Conservation (phyloP, 2,329 filamentous ascomycete genomes). For the Fusarium sp. region DNA sequence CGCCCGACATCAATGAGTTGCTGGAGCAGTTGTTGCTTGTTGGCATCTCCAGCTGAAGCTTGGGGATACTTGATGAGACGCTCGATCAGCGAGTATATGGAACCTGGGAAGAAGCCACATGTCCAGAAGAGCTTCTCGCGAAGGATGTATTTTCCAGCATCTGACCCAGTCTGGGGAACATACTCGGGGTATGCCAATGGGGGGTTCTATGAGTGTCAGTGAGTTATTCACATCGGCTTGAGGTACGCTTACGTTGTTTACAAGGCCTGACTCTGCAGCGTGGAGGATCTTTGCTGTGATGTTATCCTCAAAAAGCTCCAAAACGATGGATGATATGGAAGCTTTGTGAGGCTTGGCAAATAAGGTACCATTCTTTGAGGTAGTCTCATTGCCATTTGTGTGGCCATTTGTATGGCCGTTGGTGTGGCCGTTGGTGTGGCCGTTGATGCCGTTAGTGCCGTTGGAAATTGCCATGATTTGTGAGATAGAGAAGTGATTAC, state of each 20-base stretch:
- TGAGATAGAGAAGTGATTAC: neutral
- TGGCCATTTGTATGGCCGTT: neutral
- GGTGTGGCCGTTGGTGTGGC: neutral
- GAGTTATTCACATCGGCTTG: rapidly evolving
- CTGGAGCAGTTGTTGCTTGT: slow-evolving; percentile 34
- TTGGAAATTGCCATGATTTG: neutral
- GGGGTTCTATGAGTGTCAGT: slow-evolving; percentile 17
- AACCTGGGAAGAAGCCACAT: slow-evolving; percentile 52
- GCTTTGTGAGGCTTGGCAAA: neutral
- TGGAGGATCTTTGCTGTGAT: slow-evolving; percentile 32
- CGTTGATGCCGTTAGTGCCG: neutral
- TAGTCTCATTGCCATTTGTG: neutral
- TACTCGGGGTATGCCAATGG: slow-evolving; percentile 35
- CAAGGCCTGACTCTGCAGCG: slow-evolving; percentile 11
- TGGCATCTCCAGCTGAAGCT: slow-evolving; percentile 11
- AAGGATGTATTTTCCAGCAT: slow-evolving; percentile 30
- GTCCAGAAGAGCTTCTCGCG: slow-evolving; percentile 47
- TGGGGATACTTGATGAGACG: slow-evolving; percentile 46
- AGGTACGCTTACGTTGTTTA: slow-evolving; percentile 15
- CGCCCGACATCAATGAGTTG: slow-evolving; percentile 34
- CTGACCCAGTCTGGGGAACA: slow-evolving; percentile 26
- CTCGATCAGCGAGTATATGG: slow-evolving; percentile 48
- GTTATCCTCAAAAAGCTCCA: slow-evolving; percentile 32
- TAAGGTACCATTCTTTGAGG: neutral
- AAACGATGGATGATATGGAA: neutral